Conservation (phyloP, 2,329 filamentous ascomycete species). For the Fonsecaea nubica region DNA sequence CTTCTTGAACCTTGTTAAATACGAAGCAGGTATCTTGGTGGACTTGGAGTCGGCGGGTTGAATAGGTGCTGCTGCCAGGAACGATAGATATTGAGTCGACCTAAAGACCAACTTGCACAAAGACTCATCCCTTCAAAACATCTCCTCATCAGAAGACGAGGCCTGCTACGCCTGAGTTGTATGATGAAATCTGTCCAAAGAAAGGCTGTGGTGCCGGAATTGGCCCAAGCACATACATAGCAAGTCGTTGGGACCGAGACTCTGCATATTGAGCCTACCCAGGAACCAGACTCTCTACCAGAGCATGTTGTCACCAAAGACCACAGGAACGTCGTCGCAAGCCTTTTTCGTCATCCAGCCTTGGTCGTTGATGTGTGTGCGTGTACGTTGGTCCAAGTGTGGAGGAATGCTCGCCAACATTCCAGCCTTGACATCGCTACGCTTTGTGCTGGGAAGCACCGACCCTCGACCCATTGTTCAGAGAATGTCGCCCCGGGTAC, state of each 20-base stretch:
- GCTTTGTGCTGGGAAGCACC: slow-evolving; percentile 4
- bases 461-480: slow-evolving; percentile 27
- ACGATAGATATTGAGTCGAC: too few relatives aligned
- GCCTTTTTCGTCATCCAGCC: background rate
- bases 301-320: background rate
- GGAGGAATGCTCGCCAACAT: slow-evolving; percentile 17
- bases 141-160: background rate
- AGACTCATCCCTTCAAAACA: background rate
- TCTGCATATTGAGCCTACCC: background rate
- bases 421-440: slow-evolving; percentile 11
- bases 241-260: background rate
- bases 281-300: background rate
- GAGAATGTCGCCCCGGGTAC: slow-evolving; percentile 29
- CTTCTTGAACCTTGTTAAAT: background rate
- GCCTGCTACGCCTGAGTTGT: background rate
- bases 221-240: background rate
- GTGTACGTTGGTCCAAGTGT: background rate
- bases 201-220: background rate
- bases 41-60: too few relatives aligned
- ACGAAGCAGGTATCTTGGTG: background rate
- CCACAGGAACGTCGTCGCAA: background rate
- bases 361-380: background rate
- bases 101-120: background rate
- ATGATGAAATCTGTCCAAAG: background rate
- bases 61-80: too few relatives aligned